Evolutionary conservation across 345 rosid species (phyloP), one percentile per base, ranked within the genome.

Genomic region (Combretum micranthum): DNA sequence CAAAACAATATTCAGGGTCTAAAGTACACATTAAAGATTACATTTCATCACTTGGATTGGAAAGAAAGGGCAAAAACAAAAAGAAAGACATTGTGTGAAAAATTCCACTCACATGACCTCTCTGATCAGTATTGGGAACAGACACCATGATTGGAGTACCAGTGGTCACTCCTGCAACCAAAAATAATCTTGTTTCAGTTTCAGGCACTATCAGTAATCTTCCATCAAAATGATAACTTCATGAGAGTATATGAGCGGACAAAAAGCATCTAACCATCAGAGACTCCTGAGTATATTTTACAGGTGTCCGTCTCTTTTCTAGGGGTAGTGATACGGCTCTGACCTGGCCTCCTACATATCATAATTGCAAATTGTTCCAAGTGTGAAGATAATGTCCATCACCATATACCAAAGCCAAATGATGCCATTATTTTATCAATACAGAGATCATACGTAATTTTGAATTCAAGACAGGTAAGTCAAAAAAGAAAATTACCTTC

Each of bases 241-340:
- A 20, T 7, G 50, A 43, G 39, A 39, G 50, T 16, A 42, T 19
- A 51, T 5, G 20, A 15, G 17, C 12, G 44, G 4, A 17, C 20
- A 7, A 1, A 9, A 53, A 26, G 16, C 19, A 50, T 50, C 62
- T 65, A 25, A 93, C 99, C 99, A 77, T 87, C 96, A 55, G 83
- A 77, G 55, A 94, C 84, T 19, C 97, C 99, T 55, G 97, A 94
- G 57, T 49, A 68, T 64, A 94, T 85, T 52, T 54, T 63, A 80
- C 99, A 94, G 12, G 97, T 90, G 76, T 93, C 97, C 18, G 96
- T 93, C 80, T 90, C 99, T 66, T 94, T 94, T 61, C 99, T 94
- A 37, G 99, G 99, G 42, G 99, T 94, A 3, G 99, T 94, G 63
- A 94, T 94, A 71, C 97, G 78, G 72, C 99, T 94, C 77, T 94